Base-by-base conservation (phyloP, 179 eudicot species). In the Gypsophila paniculata region DNA sequence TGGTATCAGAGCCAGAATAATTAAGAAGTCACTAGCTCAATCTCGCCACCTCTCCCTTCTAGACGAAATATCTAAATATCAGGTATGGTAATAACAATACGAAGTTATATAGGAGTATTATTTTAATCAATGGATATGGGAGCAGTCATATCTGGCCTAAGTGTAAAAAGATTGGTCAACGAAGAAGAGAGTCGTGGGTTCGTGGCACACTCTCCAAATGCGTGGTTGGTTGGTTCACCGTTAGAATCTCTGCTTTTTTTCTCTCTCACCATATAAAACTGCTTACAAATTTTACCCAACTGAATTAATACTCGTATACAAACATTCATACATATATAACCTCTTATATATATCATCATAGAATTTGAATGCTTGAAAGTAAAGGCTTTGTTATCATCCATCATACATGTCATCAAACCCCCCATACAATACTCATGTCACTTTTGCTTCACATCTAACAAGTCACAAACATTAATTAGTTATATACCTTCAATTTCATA, bases 171-270 rank as follows among this genome's bases (percentile, higher is more conserved):
- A 48, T 18, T 39, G 80, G 76, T 77, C 76, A 68, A 72, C 51
- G 58, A 13, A 6, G 44, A 61, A 34, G 36, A 26, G 69, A 68
- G 68, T 68, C 73, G 69, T 77, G 76, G 69, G 61, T 62, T 68
- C 73, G 69, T 77, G 76, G 76, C 64, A 61, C 39, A 66, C 61
- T 77, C 55, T 46, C 69, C 32, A 14, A 58, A 39, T 61, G 73
- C 68, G n/a, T 66, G 69, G 61, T 49, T 58, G 23, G 61, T 59
- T 42, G 55, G 53, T 67, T 77, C 76, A 68, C 76, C 73, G 80
- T 68, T 72, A 59, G 7, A 66, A 66, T 77, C 72, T 77, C 68
- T 38, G 38, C 25, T 25, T 12, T 9, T 26, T 59, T 54, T 59
- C 5, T 11, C 18, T 25, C 49, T 68, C 49, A 17, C 36, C 53